These are phyloP conservation scores for Plasmopara muralis DNA, from an alignment of 352 stramenopile genomes.

Conservation along the genomic window DNA sequence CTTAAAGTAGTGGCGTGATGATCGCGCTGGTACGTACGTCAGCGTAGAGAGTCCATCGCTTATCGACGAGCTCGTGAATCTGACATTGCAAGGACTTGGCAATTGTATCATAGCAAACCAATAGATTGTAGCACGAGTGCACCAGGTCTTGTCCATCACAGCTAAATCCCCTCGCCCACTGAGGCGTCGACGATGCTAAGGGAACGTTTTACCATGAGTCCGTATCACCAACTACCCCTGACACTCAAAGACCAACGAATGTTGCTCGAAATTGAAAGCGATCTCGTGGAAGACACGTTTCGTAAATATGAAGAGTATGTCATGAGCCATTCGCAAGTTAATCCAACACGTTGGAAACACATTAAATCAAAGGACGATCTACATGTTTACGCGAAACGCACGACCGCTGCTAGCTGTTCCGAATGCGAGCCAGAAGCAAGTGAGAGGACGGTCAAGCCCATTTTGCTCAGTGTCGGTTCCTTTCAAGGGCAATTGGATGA, in stretches of 20 bases:
- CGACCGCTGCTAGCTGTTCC: neutral
- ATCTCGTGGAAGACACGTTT: constrained; percentile 17
- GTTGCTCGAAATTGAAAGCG: constrained; percentile 13
- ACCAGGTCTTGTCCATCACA: constrained; percentile 18
- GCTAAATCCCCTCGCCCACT: constrained; percentile 13
- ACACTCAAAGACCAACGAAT: constrained; percentile 15
- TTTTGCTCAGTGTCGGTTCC: constrained; percentile 23
- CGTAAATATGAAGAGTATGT: constrained; percentile 23
- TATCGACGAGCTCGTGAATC: no score
- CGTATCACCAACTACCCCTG: constrained; percentile 16
- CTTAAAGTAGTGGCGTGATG: no score
- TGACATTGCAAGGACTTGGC: neutral
- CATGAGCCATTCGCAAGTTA: constrained; percentile 13
- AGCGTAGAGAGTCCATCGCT: no score
- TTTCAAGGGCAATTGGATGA: constrained; percentile 30
- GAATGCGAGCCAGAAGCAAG: neutral
- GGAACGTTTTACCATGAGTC: constrained; percentile 26
- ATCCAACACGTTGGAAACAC: constrained; percentile 12
- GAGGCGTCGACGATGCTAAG: constrained; percentile 20
- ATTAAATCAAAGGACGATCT: constrained; percentile 26
- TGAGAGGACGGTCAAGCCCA: neutral
- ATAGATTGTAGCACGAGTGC: no score
- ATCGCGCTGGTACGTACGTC: no score
- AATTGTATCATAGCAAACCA: no score
- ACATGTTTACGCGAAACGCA: constrained; percentile 16